phyloP scores from a whole-genome alignment of 2,329 filamentous ascomycete genomes.

The Fusarium sp. region DNA sequence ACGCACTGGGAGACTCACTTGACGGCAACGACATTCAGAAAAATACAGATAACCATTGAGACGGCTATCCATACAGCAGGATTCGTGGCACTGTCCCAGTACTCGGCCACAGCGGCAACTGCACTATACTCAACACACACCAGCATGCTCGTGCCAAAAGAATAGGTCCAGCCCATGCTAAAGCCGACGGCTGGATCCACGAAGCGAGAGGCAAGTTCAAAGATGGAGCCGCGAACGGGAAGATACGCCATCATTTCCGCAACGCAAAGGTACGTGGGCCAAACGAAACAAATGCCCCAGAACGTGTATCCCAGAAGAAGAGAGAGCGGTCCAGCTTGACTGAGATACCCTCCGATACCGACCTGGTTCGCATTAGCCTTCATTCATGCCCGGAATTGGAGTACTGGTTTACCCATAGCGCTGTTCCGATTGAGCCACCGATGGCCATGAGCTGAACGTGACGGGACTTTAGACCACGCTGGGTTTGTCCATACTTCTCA shows the following conservation, averaged over 20 bases:
- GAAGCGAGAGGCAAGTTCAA: slow-evolving; percentile 66
- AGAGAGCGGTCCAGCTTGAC: slow-evolving; percentile 59
- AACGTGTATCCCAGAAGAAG: slow-evolving; percentile 59
- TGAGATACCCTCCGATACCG: slow-evolving; percentile 59
- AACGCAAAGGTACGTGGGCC: slow-evolving; percentile 60
- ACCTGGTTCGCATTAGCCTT: slow-evolving; percentile 30
- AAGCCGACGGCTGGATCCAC: slow-evolving; percentile 66
- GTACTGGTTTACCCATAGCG: slow-evolving; percentile 52
- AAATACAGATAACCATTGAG: slow-evolving; percentile 59
- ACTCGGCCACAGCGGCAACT: slow-evolving; percentile 60
- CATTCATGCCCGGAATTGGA: background rate
- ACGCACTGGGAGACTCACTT: slow-evolving; percentile 47
- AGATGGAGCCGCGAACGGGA: slow-evolving; percentile 66
- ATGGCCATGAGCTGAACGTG: slow-evolving; percentile 65
- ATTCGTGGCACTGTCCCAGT: slow-evolving; percentile 58
- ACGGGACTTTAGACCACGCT: slow-evolving; percentile 53
- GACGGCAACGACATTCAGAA: slow-evolving; percentile 62
- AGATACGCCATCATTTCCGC: slow-evolving; percentile 70
- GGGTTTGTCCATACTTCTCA: slow-evolving; percentile 50
- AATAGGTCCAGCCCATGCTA: slow-evolving; percentile 64
- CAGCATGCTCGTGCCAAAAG: slow-evolving; percentile 61
- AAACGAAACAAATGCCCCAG: slow-evolving; percentile 59
- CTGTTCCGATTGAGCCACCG: slow-evolving; percentile 61
- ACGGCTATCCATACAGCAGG: slow-evolving; percentile 63
- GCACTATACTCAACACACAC: slow-evolving; percentile 60